phyloP scores from a whole-genome alignment of 176 grass and related monocot genomes.

The Luzula sylvatica region DNA sequence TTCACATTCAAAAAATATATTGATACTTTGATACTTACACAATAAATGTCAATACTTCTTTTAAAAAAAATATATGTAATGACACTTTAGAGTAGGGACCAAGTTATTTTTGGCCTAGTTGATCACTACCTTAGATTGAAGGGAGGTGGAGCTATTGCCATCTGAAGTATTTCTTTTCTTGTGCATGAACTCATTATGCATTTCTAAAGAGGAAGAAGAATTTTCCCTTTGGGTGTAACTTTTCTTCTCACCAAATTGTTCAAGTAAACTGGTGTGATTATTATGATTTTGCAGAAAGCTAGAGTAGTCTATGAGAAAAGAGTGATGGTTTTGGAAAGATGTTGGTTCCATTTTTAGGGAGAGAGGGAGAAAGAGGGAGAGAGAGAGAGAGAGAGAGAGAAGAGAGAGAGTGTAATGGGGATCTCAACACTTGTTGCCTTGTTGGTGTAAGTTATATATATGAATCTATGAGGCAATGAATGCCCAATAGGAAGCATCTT shows the following conservation, averaged over 20 bases:
- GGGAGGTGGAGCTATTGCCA: neutral
- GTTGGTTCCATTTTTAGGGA: slow-evolving; percentile 12
- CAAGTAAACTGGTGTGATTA: too few species aligned
- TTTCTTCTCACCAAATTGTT: too few species aligned
- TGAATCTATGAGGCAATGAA: neutral
- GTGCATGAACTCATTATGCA: neutral
- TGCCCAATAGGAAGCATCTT: neutral
- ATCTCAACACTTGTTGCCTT: neutral
- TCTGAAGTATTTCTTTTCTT: slow-evolving; percentile 10
- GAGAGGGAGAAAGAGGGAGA: neutral
- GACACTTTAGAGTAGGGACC: neutral
- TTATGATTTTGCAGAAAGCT: neutral
- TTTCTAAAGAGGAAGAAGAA: slow-evolving; percentile 14
- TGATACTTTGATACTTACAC: neutral
- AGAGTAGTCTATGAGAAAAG: slow-evolving; percentile 2
- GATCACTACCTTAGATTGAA: slow-evolving; percentile 8
- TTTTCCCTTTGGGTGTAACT: slow-evolving; percentile 4
- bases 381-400: neutral
- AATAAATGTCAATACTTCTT: neutral
- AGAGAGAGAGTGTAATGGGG: neutral
- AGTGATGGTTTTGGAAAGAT: slow-evolving; percentile 3
- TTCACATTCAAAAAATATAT: neutral
- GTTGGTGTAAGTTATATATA: too few species aligned
- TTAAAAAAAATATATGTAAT: neutral
- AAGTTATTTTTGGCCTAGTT: neutral